These are phyloP conservation scores for Biscogniauxia sp. DNA, from an alignment of 2,329 filamentous ascomycete species.

Conservation along the genomic window DNA sequence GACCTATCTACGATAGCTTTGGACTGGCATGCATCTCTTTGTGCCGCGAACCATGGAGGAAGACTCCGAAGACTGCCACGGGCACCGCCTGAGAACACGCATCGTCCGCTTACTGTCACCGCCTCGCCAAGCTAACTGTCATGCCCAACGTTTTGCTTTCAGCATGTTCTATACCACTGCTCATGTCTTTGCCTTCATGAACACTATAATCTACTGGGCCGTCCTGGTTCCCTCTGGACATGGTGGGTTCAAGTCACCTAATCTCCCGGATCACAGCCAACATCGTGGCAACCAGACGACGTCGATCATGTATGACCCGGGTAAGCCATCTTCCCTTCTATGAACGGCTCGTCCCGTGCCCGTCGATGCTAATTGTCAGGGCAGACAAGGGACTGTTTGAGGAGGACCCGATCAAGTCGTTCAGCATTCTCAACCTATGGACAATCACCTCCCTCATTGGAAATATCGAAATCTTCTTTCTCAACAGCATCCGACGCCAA, in stretches of 20 bases:
- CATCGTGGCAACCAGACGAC: constrained; percentile 11
- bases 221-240: constrained; percentile 38
- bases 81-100: constrained; percentile 35
- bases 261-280: constrained; percentile 21
- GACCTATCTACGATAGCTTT: constrained; percentile 35
- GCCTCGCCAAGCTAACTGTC: constrained; percentile 39
- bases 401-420: constrained; percentile 46
- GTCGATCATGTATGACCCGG: constrained; percentile 25
- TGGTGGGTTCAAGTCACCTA: constrained; percentile 31
- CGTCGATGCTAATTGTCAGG: constrained; percentile 6
- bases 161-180: constrained; percentile 49
- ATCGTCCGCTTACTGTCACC: constrained; percentile 44
- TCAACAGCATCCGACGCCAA: constrained; percentile 54
- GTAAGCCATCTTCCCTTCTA: constrained; percentile 17
- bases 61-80: constrained; percentile 21
- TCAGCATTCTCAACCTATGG: constrained; percentile 47
- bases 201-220: constrained; percentile 49
- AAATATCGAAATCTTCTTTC: constrained; percentile 43
- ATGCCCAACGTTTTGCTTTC: constrained; percentile 44
- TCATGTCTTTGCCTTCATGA: constrained; percentile 48
- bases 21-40: constrained; percentile 53
- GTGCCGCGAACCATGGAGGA: constrained; percentile 40
- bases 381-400: constrained; percentile 48
- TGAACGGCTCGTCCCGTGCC: not conserved
- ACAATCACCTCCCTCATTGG: constrained; percentile 43